These are phyloP conservation scores for Panaeolus papilionaceus DNA, from an alignment of 768 basidiomycete genomes.

Conservation along the genomic window DNA sequence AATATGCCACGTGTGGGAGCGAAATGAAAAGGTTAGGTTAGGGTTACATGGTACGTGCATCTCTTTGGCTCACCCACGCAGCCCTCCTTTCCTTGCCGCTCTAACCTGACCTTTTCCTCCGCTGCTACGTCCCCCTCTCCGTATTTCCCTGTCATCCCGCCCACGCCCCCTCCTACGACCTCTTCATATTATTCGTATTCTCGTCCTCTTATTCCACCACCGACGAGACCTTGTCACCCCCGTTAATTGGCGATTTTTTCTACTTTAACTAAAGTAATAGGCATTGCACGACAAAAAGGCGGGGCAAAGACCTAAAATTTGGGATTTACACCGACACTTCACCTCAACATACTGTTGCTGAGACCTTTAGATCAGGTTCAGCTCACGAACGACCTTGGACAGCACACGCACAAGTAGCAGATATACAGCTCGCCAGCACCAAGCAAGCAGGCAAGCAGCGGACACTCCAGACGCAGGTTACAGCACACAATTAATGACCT, in stretches of 20 bases:
- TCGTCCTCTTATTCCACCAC: background rate
- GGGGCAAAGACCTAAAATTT: background rate
- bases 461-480: no score
- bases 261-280: background rate
- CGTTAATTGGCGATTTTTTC: background rate
- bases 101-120: background rate
- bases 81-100: conserved; percentile 8
- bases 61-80: background rate
- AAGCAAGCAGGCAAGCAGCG: background rate
- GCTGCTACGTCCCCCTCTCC: background rate
- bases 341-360: background rate
- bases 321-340: no score
- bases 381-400: background rate
- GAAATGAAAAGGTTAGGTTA: conserved; percentile 17
- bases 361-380: background rate
- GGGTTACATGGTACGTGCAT: conserved; percentile 24
- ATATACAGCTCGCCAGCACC: background rate
- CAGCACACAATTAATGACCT: background rate
- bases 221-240: background rate
- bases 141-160: background rate
- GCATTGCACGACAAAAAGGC: background rate
- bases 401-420: background rate
- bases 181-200: background rate
- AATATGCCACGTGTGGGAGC: conserved; percentile 4
- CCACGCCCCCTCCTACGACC: background rate